Base-by-base conservation (phyloP, 2,329 filamentous ascomycete species). In the Nemania diffusa region DNA sequence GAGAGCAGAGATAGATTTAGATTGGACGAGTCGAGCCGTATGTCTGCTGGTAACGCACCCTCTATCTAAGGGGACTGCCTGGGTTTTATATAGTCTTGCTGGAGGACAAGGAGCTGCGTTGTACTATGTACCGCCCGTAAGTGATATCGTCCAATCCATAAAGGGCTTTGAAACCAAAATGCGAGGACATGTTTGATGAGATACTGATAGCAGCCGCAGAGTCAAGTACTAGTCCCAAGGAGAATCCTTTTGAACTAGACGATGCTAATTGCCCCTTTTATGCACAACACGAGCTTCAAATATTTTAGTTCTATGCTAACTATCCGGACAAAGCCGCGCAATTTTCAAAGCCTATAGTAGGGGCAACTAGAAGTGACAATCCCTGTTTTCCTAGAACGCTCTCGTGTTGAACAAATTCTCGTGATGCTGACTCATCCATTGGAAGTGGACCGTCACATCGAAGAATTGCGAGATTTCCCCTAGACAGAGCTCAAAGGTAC, bases 131-230 rank as follows among this genome's bases (percentile, higher is more conserved):
- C 53, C 72, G 71, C 52, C 66, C 61, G 60, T 71, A 53, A 44
- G 60, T 44, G 11, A 13, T 40, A 13, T 13, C 3, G 15, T 7
- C 15, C 11, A 40, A 13, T 34, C 32, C 11, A 34, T 13, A 7
- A 32, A 50, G 15, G 17, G 2, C 13, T 37, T 48, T 4, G 24
- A 37, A 6, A 22, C 42, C 40, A 20, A 50, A 2, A 20, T 17
- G 26, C 7, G 15, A 22, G 7, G 27, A 7, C 7, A 68, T 58
- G 13, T 42, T 73, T 1, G 74, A 76, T 55, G 75, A 77, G 55
- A 73, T 75, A 72, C 62, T 74, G 9, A 73, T 74, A 64, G 75
- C 73, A 1, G 67, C 73, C n/a, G 61, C 68, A 1, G 68, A 67
- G 11, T 64, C 63, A 0, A 58, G 34, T 27, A 55, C 53, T 9